Base-by-base conservation (phyloP, 1,139 yeast genomes). In the Candida sanyaensis region DNA sequence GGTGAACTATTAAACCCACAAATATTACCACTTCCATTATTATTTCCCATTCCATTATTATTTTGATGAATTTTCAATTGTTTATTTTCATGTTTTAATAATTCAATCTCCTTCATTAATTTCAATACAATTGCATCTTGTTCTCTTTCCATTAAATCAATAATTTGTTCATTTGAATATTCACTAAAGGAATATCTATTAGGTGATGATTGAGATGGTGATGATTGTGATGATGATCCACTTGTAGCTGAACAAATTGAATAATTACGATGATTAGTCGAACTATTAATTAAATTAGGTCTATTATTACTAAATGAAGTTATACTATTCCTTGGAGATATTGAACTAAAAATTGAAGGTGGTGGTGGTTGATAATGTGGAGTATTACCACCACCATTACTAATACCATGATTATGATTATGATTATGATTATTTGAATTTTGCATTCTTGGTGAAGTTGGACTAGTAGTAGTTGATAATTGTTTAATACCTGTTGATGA, bases 101-200 rank as follows among this genome's bases (percentile, higher is more conserved):
- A 52, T 24, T 74, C 75, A 36, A 83, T 82, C 55, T 83, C 87
- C 54, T 74, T 74, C 78, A 82, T 75, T 37, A 83, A 62, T 56
- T 75, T 79, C 52, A 83, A 64, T 7, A 83, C 88, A 33, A 83
- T 80, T 2, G 84, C 86, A 56, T 84, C 89, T 59, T 84, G 88
- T 58, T 84, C 88, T 49, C 82, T 74, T 58, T 84, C 89, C 87
- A 84, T 81, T 48, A 77, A 68, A 60, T 83, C 85, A 42, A 83
- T 76, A 36, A 80, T 72, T 51, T 79, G 80, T 42, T 78, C 84
- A 29, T 66, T 66, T 29, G 64, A 60, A 42, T 41, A 50, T 26
- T 51, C 52, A 11, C 47, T 34, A 41, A 49, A 45, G 6, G 49
- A 43, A 12, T 37, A 32, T 41, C 49, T 12, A 11, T 48, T 48